Base-by-base conservation (phyloP, 2,329 filamentous ascomycete genomes). In the Cordyceps javanica region DNA sequence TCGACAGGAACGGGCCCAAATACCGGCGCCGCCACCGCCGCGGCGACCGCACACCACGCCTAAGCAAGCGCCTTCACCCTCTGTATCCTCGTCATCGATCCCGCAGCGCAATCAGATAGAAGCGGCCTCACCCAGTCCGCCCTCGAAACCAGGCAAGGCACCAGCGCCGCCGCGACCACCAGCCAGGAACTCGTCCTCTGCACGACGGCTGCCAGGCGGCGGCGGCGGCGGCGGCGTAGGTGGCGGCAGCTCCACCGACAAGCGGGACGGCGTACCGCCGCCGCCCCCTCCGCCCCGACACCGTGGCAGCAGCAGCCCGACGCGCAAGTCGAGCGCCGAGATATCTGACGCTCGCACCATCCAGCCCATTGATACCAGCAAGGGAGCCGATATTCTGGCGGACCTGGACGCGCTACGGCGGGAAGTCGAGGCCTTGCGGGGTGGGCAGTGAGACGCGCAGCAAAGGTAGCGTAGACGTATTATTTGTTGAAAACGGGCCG, bases 371-470 rank as follows among this genome's bases (percentile, higher is more conserved):
- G 26, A 66, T 54, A 10, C 64, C 19, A 68, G 72, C 63, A 67
- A 75, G 66, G 67, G 75, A 58, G 62, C 73, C 42, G 82, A 89
- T 66, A 90, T 92, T 59, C 70, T 93, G 62, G 87, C 87, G 1
- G 88, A 92, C 68, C 71, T 93, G 57, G 81, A 83, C 48, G 84
- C 85, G 23, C 71, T 93, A 61, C 88, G 90, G 71, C 81, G 81
- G 66, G 89, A 93, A 66, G 88, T 93, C 39, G 88, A 93, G 71
- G 87, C 82, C 4, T 66, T 88, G 45, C 66, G 72, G 54, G 72
- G 71, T 25, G 34, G n/a, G 28, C 39, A 21, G 30, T 45, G 30
- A 54, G n/a, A 19, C n/a, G 9, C 5, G 28, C n/a, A n/a, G n/a
- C n/a, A n/a, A 26, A 36, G 11, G 5, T 16, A 13, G 11, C 34